Percentiles rank a stretch among this genome's conserved stretches.
These are phyloP conservation scores for Papiliotrema flavescens DNA, from an alignment of 1,284 basidiomycete genomes.

Conservation along the genomic window DNA sequence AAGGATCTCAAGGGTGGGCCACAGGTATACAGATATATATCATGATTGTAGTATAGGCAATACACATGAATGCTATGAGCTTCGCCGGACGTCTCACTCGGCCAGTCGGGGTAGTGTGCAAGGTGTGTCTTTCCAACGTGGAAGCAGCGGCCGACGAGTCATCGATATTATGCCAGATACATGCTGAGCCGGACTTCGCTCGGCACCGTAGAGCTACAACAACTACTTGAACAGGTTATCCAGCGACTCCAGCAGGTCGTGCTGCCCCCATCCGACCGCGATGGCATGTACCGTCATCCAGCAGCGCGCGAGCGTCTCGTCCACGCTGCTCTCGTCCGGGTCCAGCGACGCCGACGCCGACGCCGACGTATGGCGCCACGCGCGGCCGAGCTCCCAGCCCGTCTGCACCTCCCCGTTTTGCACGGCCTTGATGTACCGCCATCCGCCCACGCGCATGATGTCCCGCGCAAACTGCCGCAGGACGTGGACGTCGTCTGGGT, in stretches of 20 bases:
- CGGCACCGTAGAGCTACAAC: neutral
- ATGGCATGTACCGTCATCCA: slow-evolving; percentile 79
- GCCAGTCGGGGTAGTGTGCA: no score
- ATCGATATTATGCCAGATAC: no score
- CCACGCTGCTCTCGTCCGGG: slow-evolving; percentile 11
- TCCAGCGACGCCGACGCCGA: slow-evolving; percentile 11
- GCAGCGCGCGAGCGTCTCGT: slow-evolving; percentile 51
- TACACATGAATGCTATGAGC: no score
- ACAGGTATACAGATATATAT: no score
- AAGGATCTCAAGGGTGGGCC: no score
- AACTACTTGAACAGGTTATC: slow-evolving; percentile 45
- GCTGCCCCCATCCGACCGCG: slow-evolving; percentile 75
- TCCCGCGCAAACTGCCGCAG: slow-evolving; percentile 74
- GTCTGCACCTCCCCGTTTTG: slow-evolving; percentile 16
- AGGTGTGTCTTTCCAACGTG: no score
- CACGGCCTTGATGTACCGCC: slow-evolving; percentile 32
- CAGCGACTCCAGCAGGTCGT: slow-evolving; percentile 77
- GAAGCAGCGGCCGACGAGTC: no score
- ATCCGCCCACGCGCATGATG: slow-evolving; percentile 59
- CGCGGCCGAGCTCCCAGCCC: slow-evolving; percentile 2
- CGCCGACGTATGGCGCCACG: neutral
- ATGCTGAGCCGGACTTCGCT: neutral
- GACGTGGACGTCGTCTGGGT: slow-evolving; percentile 71
- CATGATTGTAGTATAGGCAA: no score
- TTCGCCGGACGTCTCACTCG: no score